Evolutionary conservation across 306 rosid genomes (phyloP).

Genomic region (Trifolium pratense): DNA sequence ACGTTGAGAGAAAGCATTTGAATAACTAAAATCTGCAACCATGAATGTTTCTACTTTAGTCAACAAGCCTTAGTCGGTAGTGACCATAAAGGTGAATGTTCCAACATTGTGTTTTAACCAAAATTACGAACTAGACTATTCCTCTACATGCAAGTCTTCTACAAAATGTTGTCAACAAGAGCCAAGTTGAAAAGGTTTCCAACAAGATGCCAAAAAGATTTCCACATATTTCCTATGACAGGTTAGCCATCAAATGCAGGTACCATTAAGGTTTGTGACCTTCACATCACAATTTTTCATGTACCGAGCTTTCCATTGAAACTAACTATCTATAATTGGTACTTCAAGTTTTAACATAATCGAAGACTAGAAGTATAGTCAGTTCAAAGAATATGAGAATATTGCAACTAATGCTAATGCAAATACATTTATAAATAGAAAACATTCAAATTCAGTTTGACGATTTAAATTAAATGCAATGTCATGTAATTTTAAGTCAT

Average conservation of each 20-base stretch:
- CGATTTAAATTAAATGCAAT: slow-evolving; percentile 15
- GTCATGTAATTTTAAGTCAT: slow-evolving; percentile 7
- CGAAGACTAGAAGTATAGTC: background rate
- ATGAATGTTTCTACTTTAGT: background rate
- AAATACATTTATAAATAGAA: slow-evolving; percentile 1
- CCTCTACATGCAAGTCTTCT: background rate
- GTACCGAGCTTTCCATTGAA: background rate
- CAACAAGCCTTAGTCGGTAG: slow-evolving; percentile 19
- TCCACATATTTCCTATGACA: background rate
- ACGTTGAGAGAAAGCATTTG: slow-evolving; percentile 12
- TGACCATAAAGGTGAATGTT: background rate
- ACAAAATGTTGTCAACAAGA: background rate
- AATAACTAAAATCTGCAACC: background rate
- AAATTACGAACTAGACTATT: slow-evolving; percentile 29
- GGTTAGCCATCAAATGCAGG: slow-evolving; percentile 26
- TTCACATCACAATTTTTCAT: slow-evolving; percentile 5
- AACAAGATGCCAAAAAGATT: slow-evolving; percentile 15
- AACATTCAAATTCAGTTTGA: slow-evolving; percentile 28
- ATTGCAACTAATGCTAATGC: background rate
- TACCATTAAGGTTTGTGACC: slow-evolving; percentile 7
- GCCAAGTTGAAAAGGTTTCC: background rate
- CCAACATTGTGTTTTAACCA: slow-evolving; percentile 4
- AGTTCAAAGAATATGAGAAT: background rate
- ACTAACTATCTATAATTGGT: slow-evolving; percentile 9
- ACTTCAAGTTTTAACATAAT: slow-evolving; percentile 19